Conservation (phyloP, 257 asterid genomes). For the Rauvolfia tetraphylla region DNA sequence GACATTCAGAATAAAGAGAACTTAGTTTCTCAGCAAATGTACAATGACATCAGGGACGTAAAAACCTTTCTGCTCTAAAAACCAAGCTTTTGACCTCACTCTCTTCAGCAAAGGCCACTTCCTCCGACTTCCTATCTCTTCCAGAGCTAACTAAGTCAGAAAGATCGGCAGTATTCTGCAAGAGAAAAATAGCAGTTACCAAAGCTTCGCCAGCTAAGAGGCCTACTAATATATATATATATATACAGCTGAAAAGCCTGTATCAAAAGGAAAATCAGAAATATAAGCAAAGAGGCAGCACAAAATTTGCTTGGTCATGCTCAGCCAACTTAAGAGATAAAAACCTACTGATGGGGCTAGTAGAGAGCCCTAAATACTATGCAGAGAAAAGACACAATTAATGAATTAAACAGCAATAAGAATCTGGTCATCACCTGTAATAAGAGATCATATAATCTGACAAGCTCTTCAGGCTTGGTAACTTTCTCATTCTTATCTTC, state of each 20-base stretch:
- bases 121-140: conserved; percentile 86
- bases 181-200: conserved; percentile 24
- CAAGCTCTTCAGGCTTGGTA: conserved; percentile 98
- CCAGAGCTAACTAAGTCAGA: conserved; percentile 91
- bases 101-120: conserved; percentile 78
- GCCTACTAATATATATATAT: conserved; percentile 16
- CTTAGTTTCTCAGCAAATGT: not conserved
- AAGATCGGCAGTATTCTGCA: conserved; percentile 82
- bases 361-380: not conserved
- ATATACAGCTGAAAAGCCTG: conserved; percentile 8
- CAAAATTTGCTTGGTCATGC: not conserved
- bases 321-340: not conserved
- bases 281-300: not conserved
- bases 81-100: conserved; percentile 62
- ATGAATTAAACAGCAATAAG: conserved; percentile 1
- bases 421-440: conserved; percentile 49
- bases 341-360: not conserved
- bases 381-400: not conserved
- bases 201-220: conserved; percentile 18
- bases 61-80: conserved; percentile 87
- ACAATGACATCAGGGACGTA: conserved; percentile 9
- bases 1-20: not conserved
- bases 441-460: conserved; percentile 80
- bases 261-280: not conserved
- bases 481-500: conserved; percentile 83